These are phyloP conservation scores for Penicillium sp. DNA, from an alignment of 2,329 filamentous ascomycete species.

Conservation along the genomic window DNA sequence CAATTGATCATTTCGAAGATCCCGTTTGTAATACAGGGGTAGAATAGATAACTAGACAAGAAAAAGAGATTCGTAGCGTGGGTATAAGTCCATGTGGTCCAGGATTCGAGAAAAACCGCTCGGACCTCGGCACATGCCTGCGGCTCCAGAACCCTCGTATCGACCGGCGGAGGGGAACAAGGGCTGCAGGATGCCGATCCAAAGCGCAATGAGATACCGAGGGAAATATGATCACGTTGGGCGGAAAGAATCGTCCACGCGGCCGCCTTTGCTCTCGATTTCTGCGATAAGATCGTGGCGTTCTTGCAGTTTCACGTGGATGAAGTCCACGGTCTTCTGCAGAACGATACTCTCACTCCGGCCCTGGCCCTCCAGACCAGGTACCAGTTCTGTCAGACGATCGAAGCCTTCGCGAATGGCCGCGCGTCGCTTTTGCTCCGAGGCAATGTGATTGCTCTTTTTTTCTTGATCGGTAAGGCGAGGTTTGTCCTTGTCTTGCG, in stretches of 20 bases:
- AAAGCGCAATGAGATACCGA: neutral
- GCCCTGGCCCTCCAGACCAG: slow-evolving; percentile 77
- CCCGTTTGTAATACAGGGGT: neutral
- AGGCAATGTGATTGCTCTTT: slow-evolving; percentile 72
- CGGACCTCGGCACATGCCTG: slow-evolving; percentile 20
- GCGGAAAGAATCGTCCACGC: slow-evolving; percentile 48
- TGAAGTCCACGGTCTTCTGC: slow-evolving; percentile 66
- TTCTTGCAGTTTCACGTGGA: slow-evolving; percentile 60
- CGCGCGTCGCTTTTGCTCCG: slow-evolving; percentile 63
- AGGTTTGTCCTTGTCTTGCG: slow-evolving; percentile 54
- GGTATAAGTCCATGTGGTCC: slow-evolving; percentile 15
- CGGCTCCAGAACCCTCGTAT: neutral
- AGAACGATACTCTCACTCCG: slow-evolving; percentile 85
- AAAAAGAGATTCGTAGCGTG: slow-evolving; percentile 13
- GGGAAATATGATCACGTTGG: slow-evolving; percentile 19
- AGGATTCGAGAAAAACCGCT: neutral
- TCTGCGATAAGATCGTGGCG: slow-evolving; percentile 58
- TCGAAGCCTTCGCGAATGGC: slow-evolving; percentile 85
- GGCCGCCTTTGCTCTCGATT: slow-evolving; percentile 60
- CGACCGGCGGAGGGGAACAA: slow-evolving; percentile 4
- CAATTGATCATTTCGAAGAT: neutral
- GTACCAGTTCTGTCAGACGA: slow-evolving; percentile 74
- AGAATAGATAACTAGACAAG: neutral
- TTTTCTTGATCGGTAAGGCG: slow-evolving; percentile 69
- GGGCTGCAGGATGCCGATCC: neutral